A percentile compares a stretch with the other conserved stretches of the same genome.
phyloP scores from a whole-genome alignment of 2,329 filamentous ascomycete species.

The Myriosclerotinia duriaeana region DNA sequence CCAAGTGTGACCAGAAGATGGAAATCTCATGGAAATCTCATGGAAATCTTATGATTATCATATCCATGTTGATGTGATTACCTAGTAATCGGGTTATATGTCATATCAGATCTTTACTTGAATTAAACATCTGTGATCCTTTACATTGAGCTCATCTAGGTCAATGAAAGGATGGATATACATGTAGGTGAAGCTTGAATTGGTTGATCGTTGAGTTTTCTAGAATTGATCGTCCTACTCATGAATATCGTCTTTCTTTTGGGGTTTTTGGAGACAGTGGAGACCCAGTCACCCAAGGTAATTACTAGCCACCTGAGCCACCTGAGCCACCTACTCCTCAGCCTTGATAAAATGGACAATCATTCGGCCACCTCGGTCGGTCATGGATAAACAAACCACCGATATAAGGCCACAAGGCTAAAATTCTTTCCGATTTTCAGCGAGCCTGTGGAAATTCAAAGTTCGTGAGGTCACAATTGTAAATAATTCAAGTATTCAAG shows the following conservation, averaged over 20 bases:
- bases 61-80: too few species aligned
- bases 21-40: too few species aligned
- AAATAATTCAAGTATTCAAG: conserved; percentile 4
- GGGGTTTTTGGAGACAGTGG: too few species aligned
- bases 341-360: not conserved
- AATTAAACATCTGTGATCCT: too few species aligned
- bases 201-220: conserved; percentile 7
- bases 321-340: not conserved
- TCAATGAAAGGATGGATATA: too few species aligned
- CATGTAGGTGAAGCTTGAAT: not conserved
- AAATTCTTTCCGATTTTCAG: not conserved
- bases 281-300: too few species aligned
- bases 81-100: too few species aligned
- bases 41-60: too few species aligned
- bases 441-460: conserved; percentile 30
- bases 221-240: not conserved
- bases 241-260: not conserved
- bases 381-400: not conserved
- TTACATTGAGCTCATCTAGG: too few species aligned
- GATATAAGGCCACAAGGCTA: conserved; percentile 11
- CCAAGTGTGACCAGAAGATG: too few species aligned
- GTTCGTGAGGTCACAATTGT: conserved; percentile 18
- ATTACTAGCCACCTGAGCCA: not conserved
- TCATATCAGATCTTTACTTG: too few species aligned
- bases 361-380: not conserved